Evolutionary conservation across 768 basidiomycete genomes (phyloP).

Genomic region (Auricularia cornea): DNA sequence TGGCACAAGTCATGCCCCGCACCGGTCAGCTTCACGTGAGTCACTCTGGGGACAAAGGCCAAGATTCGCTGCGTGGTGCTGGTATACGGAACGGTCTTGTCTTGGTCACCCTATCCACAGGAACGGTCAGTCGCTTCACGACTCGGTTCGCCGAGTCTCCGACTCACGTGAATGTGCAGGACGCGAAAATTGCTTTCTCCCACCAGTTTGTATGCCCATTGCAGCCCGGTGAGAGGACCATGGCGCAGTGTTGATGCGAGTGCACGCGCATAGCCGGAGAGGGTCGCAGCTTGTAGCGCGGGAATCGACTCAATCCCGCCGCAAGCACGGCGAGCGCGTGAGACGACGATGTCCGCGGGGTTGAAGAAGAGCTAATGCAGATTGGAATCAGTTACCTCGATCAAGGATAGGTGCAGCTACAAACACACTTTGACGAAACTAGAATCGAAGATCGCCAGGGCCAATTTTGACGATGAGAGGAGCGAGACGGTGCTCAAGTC

Average conservation of each 20-base stretch:
- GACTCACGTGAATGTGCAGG: conserved; percentile 11
- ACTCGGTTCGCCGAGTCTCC: background rate
- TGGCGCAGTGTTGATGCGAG: conserved; percentile 11
- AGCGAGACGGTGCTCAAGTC: too few relatives aligned
- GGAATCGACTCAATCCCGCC: background rate
- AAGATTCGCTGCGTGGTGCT: conserved; percentile 5
- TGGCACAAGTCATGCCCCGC: conserved; percentile 14
- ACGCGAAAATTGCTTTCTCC: conserved; percentile 3
- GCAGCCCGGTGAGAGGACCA: conserved; percentile 19
- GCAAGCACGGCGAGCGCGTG: too few relatives aligned
- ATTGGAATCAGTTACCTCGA: background rate
- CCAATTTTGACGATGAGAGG: too few relatives aligned
- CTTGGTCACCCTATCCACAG: conserved; percentile 13
- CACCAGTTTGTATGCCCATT: conserved; percentile 16
- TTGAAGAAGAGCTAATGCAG: background rate
- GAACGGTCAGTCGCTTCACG: background rate
- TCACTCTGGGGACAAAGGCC: conserved; percentile 11
- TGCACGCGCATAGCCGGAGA: conserved; percentile 13
- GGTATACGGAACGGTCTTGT: conserved; percentile 9
- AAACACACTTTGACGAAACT: background rate
- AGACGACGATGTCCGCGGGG: too few relatives aligned
- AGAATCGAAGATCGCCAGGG: background rate
- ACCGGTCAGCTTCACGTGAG: conserved; percentile 12
- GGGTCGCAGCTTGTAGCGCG: conserved; percentile 4
- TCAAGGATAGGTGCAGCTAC: background rate